Conservation (phyloP, 1,139 yeast genomes). For the Lodderomyces pseudojiufengensis region DNA sequence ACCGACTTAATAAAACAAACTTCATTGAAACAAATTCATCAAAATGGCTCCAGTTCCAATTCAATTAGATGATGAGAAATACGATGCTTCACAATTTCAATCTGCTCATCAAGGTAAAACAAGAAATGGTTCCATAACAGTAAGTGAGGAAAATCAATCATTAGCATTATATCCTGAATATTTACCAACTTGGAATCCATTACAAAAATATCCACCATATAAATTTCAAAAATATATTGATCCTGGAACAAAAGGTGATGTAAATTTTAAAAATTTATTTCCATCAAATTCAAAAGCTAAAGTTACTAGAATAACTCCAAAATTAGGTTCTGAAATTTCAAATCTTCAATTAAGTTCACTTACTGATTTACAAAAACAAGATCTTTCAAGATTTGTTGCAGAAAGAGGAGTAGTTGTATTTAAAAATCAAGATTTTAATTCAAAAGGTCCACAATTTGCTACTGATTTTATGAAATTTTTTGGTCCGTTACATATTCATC, state of each 20-base stretch:
- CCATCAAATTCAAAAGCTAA: constrained; percentile 6
- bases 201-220: constrained; percentile 23
- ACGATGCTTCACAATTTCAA: constrained; percentile 30
- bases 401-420: constrained; percentile 41
- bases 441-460: constrained; percentile 30
- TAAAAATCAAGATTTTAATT: constrained; percentile 36
- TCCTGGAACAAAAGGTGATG: constrained; percentile 21
- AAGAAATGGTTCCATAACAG: constrained; percentile 23
- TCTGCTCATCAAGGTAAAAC: constrained; percentile 24
- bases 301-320: constrained; percentile 22
- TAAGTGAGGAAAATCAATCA: constrained; percentile 20
- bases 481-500: constrained; percentile 40
- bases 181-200: constrained; percentile 30
- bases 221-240: constrained; percentile 21
- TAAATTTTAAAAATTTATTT: constrained; percentile 17
- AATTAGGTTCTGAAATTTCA: constrained; percentile 23
- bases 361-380: constrained; percentile 30
- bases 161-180: constrained; percentile 21
- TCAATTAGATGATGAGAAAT: constrained; percentile 15
- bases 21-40: no score
- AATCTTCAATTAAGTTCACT: constrained; percentile 28
- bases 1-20: no score
- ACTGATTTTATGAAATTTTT: constrained; percentile 30
- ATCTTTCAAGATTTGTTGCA: constrained; percentile 36
- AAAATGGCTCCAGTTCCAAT: constrained; percentile 15